Evolutionary conservation across 768 basidiomycete species (phyloP).

Genomic region (Russula vinacea): DNA sequence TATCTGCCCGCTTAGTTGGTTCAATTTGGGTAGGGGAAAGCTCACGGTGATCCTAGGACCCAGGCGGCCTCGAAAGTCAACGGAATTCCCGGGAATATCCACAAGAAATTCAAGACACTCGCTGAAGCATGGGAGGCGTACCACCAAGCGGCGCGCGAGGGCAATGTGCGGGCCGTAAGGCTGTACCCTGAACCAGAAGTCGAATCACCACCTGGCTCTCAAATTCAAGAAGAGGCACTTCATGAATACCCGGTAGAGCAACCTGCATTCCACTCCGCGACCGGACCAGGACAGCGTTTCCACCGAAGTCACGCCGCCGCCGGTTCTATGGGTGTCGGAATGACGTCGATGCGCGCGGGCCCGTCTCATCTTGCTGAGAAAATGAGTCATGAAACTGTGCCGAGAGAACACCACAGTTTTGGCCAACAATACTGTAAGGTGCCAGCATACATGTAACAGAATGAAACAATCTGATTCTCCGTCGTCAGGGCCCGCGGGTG

Average conservation of each 20-base stretch:
- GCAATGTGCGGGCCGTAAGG: not conserved
- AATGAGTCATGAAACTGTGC: not conserved
- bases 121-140: conserved; percentile 14
- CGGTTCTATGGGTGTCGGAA: too few species aligned
- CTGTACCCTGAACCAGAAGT: not conserved
- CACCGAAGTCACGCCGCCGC: not conserved
- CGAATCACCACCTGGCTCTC: not conserved
- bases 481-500: not conserved
- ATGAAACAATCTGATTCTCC: not conserved
- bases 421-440: not conserved
- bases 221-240: not conserved
- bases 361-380: not conserved
- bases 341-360: conserved; percentile 1
- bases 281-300: not conserved
- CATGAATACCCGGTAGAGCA: too few species aligned
- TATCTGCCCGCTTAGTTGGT: conserved; percentile 14
- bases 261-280: not conserved
- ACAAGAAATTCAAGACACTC: conserved; percentile 18
- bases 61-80: conserved; percentile 14
- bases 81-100: conserved; percentile 13
- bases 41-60: conserved; percentile 10
- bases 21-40: not conserved
- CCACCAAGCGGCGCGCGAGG: conserved; percentile 9
- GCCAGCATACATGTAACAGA: not conserved
- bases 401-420: too few species aligned